Percentiles rank a stretch among this genome's conserved stretches.
Evolutionary conservation across 345 rosid species (phyloP).

Genomic region (Bruguiera sexangula): DNA sequence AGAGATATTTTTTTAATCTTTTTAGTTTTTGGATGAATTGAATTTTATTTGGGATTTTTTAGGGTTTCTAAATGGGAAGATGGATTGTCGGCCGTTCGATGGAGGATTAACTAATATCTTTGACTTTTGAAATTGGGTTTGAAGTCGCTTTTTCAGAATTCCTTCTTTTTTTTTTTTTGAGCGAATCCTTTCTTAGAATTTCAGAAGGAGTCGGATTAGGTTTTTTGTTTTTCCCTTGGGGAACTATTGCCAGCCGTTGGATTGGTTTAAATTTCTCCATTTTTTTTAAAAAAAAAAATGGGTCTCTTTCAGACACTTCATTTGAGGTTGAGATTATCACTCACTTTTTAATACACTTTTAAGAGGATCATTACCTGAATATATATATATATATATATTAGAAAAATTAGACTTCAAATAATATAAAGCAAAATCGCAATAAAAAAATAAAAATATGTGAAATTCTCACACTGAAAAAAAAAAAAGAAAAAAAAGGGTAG

Average conservation of each 20-base stretch:
- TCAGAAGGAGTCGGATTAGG: too few relatives aligned
- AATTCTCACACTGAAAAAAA: too few relatives aligned
- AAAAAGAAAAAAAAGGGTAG: too few relatives aligned
- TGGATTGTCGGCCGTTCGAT: slow-evolving; percentile 13
- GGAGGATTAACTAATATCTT: background rate
- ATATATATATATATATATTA: too few relatives aligned
- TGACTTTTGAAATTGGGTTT: background rate
- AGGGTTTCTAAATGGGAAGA: slow-evolving; percentile 11
- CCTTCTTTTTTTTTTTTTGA: background rate
- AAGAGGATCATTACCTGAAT: too few relatives aligned
- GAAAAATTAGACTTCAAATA: too few relatives aligned
- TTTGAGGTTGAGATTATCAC: too few relatives aligned
- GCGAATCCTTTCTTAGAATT: background rate
- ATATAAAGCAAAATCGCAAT: too few relatives aligned
- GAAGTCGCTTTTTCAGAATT: background rate
- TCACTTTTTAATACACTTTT: too few relatives aligned
- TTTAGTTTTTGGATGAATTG: slow-evolving; percentile 15
- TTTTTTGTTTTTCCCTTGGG: too few relatives aligned
- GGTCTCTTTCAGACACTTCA: too few relatives aligned
- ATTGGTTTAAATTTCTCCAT: slow-evolving; percentile 13
- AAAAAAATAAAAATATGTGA: too few relatives aligned
- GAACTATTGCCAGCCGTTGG: slow-evolving; percentile 20
- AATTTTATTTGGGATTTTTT: slow-evolving; percentile 17
- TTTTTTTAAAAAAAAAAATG: background rate
- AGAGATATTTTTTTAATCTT: slow-evolving; percentile 16